Evolutionary conservation across 345 rosid genomes (phyloP), one percentile per base, ranked within the genome.

Genomic region (Triadica sebifera): DNA sequence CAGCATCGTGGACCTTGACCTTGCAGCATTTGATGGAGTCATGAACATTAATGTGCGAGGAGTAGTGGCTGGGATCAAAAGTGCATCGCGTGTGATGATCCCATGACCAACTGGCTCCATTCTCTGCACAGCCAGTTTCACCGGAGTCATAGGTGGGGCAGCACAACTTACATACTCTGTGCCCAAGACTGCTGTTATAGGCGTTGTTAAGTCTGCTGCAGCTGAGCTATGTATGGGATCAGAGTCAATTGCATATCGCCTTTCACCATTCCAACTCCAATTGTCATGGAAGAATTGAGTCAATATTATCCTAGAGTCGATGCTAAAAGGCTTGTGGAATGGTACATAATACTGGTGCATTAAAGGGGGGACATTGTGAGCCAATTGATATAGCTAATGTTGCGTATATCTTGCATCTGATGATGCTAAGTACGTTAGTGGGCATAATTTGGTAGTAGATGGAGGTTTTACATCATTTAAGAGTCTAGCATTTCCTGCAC

Each of bases 361-460:
- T 94, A 7, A 70, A 72, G 15, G 94, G 96, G 68, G 82, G 86
- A 56, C 80, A 78, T 39, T 90, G 90, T 70, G 94, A 94, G 75
- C 81, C 96, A 0, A 49, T n/a, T 16, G 97, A 94, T 68, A 76
- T 92, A 64, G 98, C 98, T 41, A 86, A 92, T 53, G 97, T 97
- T 19, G 97, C 97, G 16, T 79, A 46, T 94, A 87, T 75, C 87
- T 94, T 4, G 92, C 89, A 1, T 90, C 97, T 0, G 93, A 86
- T 51, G 97, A 89, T 76, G 92, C 98, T 6, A 91, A 90, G 82
- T 93, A 90, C 50, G 90, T 93, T 8, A 90, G 81, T 49, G 98
- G 95, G 19, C 97, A 90, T 81, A 94, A 94, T 73, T 75, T 94
- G 78, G 92, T 89, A 68, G 91, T 94, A 9, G 98, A 94, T 79